Evolutionary conservation across 371 early-diverging fungal species (phyloP), one percentile per base, ranked within the genome.

Genomic region (Blyttiomyces sp.): DNA sequence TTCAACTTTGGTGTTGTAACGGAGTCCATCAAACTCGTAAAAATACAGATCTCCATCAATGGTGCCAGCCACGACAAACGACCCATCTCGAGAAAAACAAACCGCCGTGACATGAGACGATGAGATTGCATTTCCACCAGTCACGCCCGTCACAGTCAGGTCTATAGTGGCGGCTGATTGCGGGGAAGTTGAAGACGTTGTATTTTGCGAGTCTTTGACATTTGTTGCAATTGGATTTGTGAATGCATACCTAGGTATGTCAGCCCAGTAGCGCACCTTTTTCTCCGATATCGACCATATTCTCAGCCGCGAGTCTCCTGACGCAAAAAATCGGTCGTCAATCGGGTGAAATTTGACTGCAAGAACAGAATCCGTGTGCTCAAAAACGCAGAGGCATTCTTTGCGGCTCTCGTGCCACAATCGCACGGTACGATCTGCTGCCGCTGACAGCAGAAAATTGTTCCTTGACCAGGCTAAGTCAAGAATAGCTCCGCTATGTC

Each of bases 401-500:
- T 71, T 63, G 21, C 85, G 73, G 30, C 77, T 79, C 16, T 88
- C 65, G 70, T 95, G 93, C 92, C 92, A 95, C 58, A 95, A 60
- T 21, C 92, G 85, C 34, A 93, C 94, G 0, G 88, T 89, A 46
- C 83, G 82, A 64, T 95, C 95, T 79, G 88, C 82, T 16, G 92
- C 90, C n/a, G 88, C 83, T 1, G 91, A 85, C 19, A 89, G 70
- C 4, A 95, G 61, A 63, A 93, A 93, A 24, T 85, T 83, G 63
- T 85, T 87, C 69, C 84, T 84, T 43, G 91, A 90, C 95, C 95
- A 93, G 42, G 88, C 75, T n/a, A 93, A 57, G 61, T 90, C 87
- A 21, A 91, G 71, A 21, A 94, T 76, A 59, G 87, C 86, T 0
- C 82, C 81, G 1, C 72, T 67, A 70, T 94, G 92, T 0, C 89